A percentile compares a stretch with the other conserved stretches of the same genome.
phyloP scores from a whole-genome alignment of 805 yeast genomes.

The Metschnikowia corniflorae region DNA sequence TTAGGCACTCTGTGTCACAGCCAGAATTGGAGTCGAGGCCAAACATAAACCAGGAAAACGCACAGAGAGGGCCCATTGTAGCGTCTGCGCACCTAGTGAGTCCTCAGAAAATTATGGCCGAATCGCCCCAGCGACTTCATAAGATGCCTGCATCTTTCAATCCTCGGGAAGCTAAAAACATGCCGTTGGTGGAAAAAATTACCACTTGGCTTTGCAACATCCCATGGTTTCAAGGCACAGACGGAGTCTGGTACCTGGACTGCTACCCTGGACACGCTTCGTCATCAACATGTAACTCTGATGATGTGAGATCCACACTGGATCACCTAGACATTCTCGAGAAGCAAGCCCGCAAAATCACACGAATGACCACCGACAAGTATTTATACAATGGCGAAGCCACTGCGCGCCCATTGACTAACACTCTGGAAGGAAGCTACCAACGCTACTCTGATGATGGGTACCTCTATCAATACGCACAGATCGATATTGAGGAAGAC shows the following conservation, averaged over 20 bases:
- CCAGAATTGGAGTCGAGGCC: constrained; percentile 11
- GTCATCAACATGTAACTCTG: constrained; percentile 21
- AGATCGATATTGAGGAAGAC: constrained; percentile 9
- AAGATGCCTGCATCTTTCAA: constrained; percentile 49
- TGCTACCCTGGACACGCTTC: constrained; percentile 49
- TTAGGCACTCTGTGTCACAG: constrained; percentile 8
- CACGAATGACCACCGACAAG: constrained; percentile 26
- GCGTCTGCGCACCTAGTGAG: constrained; percentile 8
- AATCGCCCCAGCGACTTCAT: constrained; percentile 1
- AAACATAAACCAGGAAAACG: constrained; percentile 10
- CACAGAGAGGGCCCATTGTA: constrained; percentile 6
- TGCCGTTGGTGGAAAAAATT: constrained; percentile 67
- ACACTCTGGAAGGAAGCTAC: constrained; percentile 10
- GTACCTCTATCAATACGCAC: constrained; percentile 14
- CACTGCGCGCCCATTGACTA: constrained; percentile 16
- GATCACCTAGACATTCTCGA: constrained; percentile 48
- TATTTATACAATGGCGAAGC: constrained; percentile 16
- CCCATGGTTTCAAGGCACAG: constrained; percentile 41
- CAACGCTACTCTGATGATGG: constrained; percentile 15
- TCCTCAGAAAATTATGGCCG: constrained; percentile 8
- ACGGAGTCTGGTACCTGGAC: constrained; percentile 28
- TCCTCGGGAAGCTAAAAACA: constrained; percentile 59
- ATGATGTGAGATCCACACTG: constrained; percentile 13
- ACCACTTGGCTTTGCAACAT: constrained; percentile 58
- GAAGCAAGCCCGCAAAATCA: constrained; percentile 50